These are phyloP conservation scores for Phytophthora fragariaefolia DNA, from an alignment of 352 stramenopile species.

Conservation along the genomic window DNA sequence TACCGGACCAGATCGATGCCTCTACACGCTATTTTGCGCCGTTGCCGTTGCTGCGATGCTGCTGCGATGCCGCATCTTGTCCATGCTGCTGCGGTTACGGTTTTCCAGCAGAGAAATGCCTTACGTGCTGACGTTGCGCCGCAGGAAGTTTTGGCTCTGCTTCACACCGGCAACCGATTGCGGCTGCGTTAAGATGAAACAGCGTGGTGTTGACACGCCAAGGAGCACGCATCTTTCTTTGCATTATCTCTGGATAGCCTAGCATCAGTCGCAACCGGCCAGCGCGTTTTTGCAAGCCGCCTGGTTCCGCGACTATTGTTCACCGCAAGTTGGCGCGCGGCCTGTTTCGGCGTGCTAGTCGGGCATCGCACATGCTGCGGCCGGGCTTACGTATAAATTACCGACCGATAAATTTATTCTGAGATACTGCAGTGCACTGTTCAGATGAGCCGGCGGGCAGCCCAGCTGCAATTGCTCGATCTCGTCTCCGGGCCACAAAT, in stretches of 20 bases:
- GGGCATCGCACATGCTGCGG: neutral
- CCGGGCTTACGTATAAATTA: constrained; percentile 32
- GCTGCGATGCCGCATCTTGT: constrained; percentile 21
- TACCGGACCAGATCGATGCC: neutral
- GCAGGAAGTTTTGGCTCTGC: constrained; percentile 15
- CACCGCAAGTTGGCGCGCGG: constrained; percentile 20
- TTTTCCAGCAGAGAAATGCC: constrained; percentile 28
- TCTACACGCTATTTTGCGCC: constrained; percentile 21
- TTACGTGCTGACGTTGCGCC: constrained; percentile 13
- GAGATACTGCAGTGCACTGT: constrained; percentile 36
- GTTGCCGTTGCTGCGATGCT: neutral
- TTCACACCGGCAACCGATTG: constrained; percentile 11
- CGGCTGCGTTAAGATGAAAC: constrained; percentile 19
- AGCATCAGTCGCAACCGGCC: constrained; percentile 19
- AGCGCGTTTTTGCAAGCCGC: constrained; percentile 18
- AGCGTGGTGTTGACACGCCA: constrained; percentile 6
- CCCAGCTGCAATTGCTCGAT: constrained; percentile 48
- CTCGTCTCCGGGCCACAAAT: constrained; percentile 40
- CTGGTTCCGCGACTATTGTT: constrained; percentile 21
- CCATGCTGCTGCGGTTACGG: neutral
- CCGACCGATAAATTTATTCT: constrained; percentile 40
- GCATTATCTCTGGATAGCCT: constrained; percentile 22
- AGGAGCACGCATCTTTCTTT: constrained; percentile 25
- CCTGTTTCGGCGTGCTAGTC: constrained; percentile 29
- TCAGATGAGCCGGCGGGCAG: constrained; percentile 35